Evolutionary conservation across 352 stramenopile species (phyloP), one percentile per base, ranked within the genome.

Genomic region (Globisporangium viniferum): DNA sequence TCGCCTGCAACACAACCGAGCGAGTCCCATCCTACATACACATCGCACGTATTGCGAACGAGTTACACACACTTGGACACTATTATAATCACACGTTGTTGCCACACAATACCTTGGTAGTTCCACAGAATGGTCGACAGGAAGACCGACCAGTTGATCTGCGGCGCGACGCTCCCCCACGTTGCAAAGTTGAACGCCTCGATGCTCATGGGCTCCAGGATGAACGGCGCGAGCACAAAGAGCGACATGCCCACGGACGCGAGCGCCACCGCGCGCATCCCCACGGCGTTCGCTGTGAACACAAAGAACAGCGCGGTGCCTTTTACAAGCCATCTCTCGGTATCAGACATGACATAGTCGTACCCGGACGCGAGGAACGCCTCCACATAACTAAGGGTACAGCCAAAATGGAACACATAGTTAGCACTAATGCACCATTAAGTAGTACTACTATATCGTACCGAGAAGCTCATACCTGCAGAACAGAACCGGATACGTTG

Each of bases 111-210:
- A 79, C 88, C 88, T 83, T 95, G 88, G 59, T 93, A 93, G 67
- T 93, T 94, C 88, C 88, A 95, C 12, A 95, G 68, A 65, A 94
- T 93, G 1, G 86, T 93, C 3, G 84, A 93, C 33, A 94, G 77
- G 68, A 95, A 95, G n/a, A 93, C 59, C 27, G 84, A 92, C 88
- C 88, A 94, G 71, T 94, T 77, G 65, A 94, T 92, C 12, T 81
- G 33, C 14, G 84, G 83, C 18, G 86, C 80, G 7, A 90, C 79
- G 39, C 76, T 82, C 15, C 82, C 82, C 88, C 86, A 94, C 22
- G 82, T 92, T 3, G 83, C 73, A 20, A 90, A 68, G 59, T 93
- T 91, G 66, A 92, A 92, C 29, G 83, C 76, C 41, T 92, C 74
- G 18, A 95, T 66, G 20, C 75, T 89, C 64, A 95, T 61, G 0